A percentile compares a stretch with the other conserved stretches of the same genome.
Evolutionary conservation across 2,329 filamentous ascomycete genomes (phyloP).

Genomic region (Fusarium mangiferae): DNA sequence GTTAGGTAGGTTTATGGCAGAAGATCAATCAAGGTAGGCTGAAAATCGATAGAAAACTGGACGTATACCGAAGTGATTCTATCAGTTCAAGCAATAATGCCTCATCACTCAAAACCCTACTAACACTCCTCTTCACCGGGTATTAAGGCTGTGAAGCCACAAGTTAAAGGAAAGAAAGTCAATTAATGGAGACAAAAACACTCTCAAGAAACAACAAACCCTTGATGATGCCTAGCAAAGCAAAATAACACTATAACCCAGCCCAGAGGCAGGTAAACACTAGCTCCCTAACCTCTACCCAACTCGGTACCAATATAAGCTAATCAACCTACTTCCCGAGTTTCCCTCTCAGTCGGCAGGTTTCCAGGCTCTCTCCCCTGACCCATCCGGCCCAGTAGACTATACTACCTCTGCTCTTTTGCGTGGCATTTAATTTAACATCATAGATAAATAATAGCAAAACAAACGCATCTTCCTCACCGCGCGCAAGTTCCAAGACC

Average conservation of each 20-base stretch:
- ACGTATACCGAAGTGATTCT: background rate
- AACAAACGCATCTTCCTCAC: slow-evolving; percentile 12
- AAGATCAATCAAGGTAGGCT: background rate
- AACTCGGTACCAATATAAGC: background rate
- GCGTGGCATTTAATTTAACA: background rate
- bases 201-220: slow-evolving; percentile 29
- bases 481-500: slow-evolving; percentile 30
- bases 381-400: background rate
- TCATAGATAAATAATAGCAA: slow-evolving; percentile 16
- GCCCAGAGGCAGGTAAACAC: slow-evolving; percentile 11
- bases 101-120: background rate
- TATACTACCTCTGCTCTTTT: background rate
- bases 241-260: slow-evolving; percentile 11
- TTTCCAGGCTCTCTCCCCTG: background rate
- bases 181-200: slow-evolving; percentile 28
- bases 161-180: slow-evolving; percentile 15
- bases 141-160: background rate
- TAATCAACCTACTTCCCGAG: background rate
- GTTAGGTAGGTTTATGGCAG: background rate
- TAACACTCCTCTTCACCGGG: background rate
- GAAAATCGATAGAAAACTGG: background rate
- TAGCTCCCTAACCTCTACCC: slow-evolving; percentile 4
- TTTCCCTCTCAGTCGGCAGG: background rate
- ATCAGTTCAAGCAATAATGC: background rate
- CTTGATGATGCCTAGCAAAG: slow-evolving; percentile 19